Evolutionary conservation across 2,329 filamentous ascomycete species (phyloP), one percentile per base, ranked within the genome.

Genomic region (Ophiosphaerella korrae): DNA sequence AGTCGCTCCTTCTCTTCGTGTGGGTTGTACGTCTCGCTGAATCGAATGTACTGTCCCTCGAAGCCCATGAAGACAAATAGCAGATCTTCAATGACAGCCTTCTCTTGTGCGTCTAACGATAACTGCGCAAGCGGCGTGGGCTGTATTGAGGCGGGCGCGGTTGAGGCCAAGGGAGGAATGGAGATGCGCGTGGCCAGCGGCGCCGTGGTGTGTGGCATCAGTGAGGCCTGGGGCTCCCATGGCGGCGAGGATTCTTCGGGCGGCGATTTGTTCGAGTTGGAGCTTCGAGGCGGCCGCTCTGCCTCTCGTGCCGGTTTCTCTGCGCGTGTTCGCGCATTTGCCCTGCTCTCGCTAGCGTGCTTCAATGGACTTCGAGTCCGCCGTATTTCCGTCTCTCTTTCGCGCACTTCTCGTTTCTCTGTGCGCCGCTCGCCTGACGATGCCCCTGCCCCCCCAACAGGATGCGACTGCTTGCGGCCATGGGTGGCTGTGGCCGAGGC

Each of bases 61-160:
- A 92, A 96, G 21, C 94, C 94, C 92, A 99, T 97, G 64, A 97
- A 95, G 5, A 96, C 92, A 69, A 93, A 97, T 32, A 97, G 76
- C 13, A 99, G 76, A 64, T 99, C 94, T 62, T 97, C 92, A 37
- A 97, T 80, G 40, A 99, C 88, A 7, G 86, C 89, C 21, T 86
- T 84, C 75, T 99, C 94, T 73, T 99, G 94, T 2, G 84, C 84
- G 58, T 95, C 88, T 24, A 95, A 77, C 0, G 86, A 86, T 52
- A 97, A 77, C 50, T 89, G 85, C 48, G 82, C 79, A 13, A 97
- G 79, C 6, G 87, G 80, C 42, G 78, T 78, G 1, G 89, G 88
- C 37, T 90, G 86, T 42, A 92, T 79, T 7, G 83, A 77, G 43
- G 83, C 76, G 2, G 92, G 92, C 26, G 89, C 85, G 55, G 86